Percentiles rank a stretch among this genome's conserved stretches.
Evolutionary conservation across 2,329 filamentous ascomycete genomes (phyloP).

Genomic region (Fusarium sp.): DNA sequence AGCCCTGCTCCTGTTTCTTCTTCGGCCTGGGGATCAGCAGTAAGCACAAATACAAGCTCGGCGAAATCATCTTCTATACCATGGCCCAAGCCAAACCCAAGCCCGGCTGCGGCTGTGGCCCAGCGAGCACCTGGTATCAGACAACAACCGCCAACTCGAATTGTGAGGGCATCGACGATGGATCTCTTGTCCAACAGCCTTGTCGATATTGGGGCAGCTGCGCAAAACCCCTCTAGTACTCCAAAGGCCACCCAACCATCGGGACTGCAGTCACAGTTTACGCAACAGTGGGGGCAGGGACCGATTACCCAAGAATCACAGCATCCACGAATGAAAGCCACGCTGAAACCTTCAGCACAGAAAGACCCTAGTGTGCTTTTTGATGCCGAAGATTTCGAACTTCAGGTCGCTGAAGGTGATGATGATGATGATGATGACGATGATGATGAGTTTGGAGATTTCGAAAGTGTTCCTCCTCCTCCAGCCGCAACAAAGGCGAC

Average conservation of each 20-base stretch:
- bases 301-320: conserved; percentile 12
- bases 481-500: neutral
- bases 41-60: conserved; percentile 16
- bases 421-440: conserved; percentile 67
- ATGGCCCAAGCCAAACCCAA: conserved; percentile 35
- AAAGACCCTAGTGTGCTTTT: conserved; percentile 73
- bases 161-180: conserved; percentile 65
- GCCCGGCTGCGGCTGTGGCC: conserved; percentile 18
- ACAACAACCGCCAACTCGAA: conserved; percentile 40
- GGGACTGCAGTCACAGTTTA: conserved; percentile 19
- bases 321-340: conserved; percentile 43
- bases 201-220: conserved; percentile 55
- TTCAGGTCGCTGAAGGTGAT: conserved; percentile 58
- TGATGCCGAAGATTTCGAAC: conserved; percentile 72
- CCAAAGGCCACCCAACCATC: conserved; percentile 21
- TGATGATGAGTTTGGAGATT: conserved; percentile 69
- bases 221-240: conserved; percentile 15
- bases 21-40: conserved; percentile 33
- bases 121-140: conserved; percentile 13
- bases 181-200: conserved; percentile 70
- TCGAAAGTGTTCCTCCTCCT: conserved; percentile 63
- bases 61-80: conserved; percentile 36
- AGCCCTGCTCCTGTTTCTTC: conserved; percentile 19
- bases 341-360: conserved; percentile 42
- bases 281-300: conserved; percentile 26